These are phyloP conservation scores for Bauhinia variegata DNA, from an alignment of 306 rosid genomes.

Conservation along the genomic window DNA sequence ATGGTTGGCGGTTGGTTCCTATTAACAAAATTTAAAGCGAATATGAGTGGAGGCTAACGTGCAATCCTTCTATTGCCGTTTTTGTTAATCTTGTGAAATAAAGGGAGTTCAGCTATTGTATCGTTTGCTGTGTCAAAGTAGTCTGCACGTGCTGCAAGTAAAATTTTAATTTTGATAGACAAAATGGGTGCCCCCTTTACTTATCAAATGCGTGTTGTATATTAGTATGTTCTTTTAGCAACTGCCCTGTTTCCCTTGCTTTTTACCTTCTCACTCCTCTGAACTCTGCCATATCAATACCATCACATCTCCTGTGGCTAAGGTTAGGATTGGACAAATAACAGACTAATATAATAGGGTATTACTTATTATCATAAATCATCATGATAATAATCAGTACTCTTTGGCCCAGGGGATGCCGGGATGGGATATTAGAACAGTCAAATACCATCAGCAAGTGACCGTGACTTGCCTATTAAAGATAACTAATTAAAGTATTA, in stretches of 20 bases:
- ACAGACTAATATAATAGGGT: background rate
- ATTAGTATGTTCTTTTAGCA: slow-evolving; percentile 2
- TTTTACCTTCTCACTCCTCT: slow-evolving; percentile 12
- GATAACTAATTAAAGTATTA: too few species aligned
- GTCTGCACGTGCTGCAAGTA: slow-evolving; percentile 61
- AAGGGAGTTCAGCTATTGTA: slow-evolving; percentile 41
- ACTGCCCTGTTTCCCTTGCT: slow-evolving; percentile 23
- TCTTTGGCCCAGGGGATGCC: too few species aligned
- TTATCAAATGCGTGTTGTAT: slow-evolving; percentile 12
- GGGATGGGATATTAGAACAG: too few species aligned
- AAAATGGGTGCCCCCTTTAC: too few species aligned
- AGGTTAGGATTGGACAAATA: background rate
- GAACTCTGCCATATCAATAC: slow-evolving; percentile 10
- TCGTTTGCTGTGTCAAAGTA: slow-evolving; percentile 42
- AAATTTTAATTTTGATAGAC: slow-evolving; percentile 20
- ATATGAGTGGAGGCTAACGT: slow-evolving; percentile 61
- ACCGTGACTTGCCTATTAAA: too few species aligned
- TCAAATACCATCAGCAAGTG: too few species aligned
- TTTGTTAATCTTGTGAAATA: slow-evolving; percentile 31
- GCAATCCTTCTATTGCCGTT: slow-evolving; percentile 48
- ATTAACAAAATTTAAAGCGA: slow-evolving; percentile 37
- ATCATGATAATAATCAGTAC: too few species aligned
- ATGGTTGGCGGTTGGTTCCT: slow-evolving; percentile 45
- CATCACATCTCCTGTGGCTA: slow-evolving; percentile 7
- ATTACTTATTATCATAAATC: background rate